Percentiles rank a stretch among this genome's conserved stretches.
Evolutionary conservation across 2,329 filamentous ascomycete genomes (phyloP).

Genomic region (Trichothecium roseum): DNA sequence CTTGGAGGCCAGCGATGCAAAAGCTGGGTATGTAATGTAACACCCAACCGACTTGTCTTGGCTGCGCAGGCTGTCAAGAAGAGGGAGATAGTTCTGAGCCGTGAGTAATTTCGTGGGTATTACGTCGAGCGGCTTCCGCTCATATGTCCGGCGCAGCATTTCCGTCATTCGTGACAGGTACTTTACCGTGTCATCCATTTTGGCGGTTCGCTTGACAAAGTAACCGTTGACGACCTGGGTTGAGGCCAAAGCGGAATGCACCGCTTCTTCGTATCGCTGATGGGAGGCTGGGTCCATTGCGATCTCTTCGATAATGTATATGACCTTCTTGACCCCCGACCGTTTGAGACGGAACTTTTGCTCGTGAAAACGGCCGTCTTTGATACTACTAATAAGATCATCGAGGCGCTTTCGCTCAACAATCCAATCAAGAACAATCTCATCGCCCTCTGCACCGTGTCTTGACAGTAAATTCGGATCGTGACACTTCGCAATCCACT

Average conservation of each 20-base stretch:
- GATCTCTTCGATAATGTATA: conserved; percentile 71
- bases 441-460: conserved; percentile 52
- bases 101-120: conserved; percentile 58
- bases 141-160: conserved; percentile 56
- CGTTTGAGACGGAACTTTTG: conserved; percentile 71
- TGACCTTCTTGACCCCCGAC: conserved; percentile 64
- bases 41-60: conserved; percentile 39
- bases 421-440: conserved; percentile 70
- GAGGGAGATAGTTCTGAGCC: conserved; percentile 52
- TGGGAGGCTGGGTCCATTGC: conserved; percentile 43
- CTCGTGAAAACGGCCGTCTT: conserved; percentile 72
- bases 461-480: conserved; percentile 44
- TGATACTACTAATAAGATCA: conserved; percentile 70
- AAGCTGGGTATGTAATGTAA: conserved; percentile 60
- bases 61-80: conserved; percentile 47
- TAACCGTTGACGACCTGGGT: conserved; percentile 72
- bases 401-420: conserved; percentile 73
- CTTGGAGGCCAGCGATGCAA: conserved; percentile 64
- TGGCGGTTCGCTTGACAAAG: conserved; percentile 66
- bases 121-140: conserved; percentile 44
- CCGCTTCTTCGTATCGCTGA: conserved; percentile 52
- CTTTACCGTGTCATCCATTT: conserved; percentile 66
- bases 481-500: conserved; percentile 69
- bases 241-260: conserved; percentile 63
- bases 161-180: conserved; percentile 66